Percentiles rank a stretch among this genome's conserved stretches.
These are phyloP conservation scores for Mycena rebaudengoi DNA, from an alignment of 768 basidiomycete genomes.

Conservation along the genomic window DNA sequence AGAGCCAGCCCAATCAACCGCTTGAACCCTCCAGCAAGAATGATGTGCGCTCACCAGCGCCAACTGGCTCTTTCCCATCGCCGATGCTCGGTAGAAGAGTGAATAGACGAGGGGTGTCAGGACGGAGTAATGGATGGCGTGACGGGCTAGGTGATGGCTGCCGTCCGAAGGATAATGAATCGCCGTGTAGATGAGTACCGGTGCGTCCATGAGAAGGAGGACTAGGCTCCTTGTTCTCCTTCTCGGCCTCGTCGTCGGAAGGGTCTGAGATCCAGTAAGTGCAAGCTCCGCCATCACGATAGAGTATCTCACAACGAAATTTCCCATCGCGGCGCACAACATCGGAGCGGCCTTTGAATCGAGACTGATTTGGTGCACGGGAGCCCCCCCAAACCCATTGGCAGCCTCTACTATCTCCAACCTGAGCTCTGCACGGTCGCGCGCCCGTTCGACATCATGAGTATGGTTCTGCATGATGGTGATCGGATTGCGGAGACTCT, in stretches of 20 bases:
- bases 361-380: background rate
- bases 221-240: background rate
- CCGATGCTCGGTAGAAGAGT: background rate
- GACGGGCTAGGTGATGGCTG: too few relatives aligned
- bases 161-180: too few relatives aligned
- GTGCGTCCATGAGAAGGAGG: too few relatives aligned
- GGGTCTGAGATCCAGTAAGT: constrained; percentile 3
- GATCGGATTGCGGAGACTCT: background rate
- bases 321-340: background rate
- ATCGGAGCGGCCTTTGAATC: background rate
- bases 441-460: constrained; percentile 8
- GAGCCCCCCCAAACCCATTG: background rate
- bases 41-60: too few relatives aligned
- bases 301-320: constrained; percentile 10
- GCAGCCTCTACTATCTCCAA: background rate
- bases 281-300: constrained; percentile 2
- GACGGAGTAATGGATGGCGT: background rate
- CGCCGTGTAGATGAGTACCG: too few relatives aligned
- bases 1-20: too few relatives aligned
- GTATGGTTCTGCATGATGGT: background rate
- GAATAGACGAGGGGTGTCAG: background rate
- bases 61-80: too few relatives aligned
- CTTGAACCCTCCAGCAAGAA: too few relatives aligned
- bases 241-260: background rate
- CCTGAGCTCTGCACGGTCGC: constrained; percentile 25